Base-by-base conservation (phyloP, 768 basidiomycete species). In the Mrakia gelida region DNA sequence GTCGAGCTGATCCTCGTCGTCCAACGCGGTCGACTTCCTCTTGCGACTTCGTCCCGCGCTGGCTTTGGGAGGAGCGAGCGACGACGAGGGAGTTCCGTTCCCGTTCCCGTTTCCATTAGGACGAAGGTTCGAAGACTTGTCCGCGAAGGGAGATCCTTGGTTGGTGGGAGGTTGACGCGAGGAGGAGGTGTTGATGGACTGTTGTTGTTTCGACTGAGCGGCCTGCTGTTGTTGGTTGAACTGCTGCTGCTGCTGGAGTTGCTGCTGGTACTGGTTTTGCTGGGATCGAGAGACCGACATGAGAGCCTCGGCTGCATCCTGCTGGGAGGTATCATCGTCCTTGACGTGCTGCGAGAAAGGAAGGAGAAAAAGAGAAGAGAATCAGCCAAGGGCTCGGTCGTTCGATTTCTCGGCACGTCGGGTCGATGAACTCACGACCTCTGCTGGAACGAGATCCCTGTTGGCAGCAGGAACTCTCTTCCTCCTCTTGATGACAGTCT, bases 401-500 rank as follows among this genome's bases (percentile, higher is more conserved):
- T 45, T 67, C 38, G 62, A 43, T 34, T 56, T 62, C 23, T 32
- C 32, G 45, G 65, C 75, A 59, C 49, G 75, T 30, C 78, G 13
- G n/a, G 75, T 10, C 30, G 56, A 67, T 54, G 80, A 65, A 26
- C 59, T 63, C 45, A 77, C 67, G n/a, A 75, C 28, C 61, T 71
- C 71, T 10, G 21, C 6, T 43, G 10, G 67, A 5, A 28, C 59
- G 59, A 28, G 34, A 34, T 70, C 67, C 23, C 67, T 70, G 77
- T 84, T 88, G 28, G 92, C 94, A 72, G 96, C 95, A 52, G 97
- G 95, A 61, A 99, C 95, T 81, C 97, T 91, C 86, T 98, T 98
- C 80, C 97, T 88, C 49, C 97, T 89, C 86, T 99, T 99, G 88
- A 99, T 99, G 81, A 97, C 94, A 6, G 93, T 92, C 87, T 98